Evolutionary conservation across 306 rosid species (phyloP), one percentile per base, ranked within the genome.

Genomic region (Cercis canadensis): DNA sequence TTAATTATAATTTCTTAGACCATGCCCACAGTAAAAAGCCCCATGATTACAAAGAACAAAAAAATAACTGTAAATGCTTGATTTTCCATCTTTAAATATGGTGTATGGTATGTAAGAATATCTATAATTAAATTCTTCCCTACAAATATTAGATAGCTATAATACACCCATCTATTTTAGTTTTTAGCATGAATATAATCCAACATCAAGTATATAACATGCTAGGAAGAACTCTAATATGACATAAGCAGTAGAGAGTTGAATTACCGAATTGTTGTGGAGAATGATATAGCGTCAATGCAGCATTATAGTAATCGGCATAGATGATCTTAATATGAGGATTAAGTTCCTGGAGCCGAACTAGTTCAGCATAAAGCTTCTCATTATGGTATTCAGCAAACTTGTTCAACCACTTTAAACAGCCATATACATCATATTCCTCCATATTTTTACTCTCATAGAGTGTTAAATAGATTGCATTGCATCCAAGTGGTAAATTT

Each of bases 261-360:
- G 33, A 43, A 31, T 69, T 76, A 82, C 87, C 87, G 70, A 44
- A 82, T 44, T 65, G 62, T 54, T 53, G 15, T 32, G 87, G 81
- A 52, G 63, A 2, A 0, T 57, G 66, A 45, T 53, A 87, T 5
- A 87, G 59, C 16, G 62, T 56, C 75, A 76, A 62, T 3, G 73
- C 58, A 16, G 82, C 78, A 50, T 82, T 67, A 72, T 82, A 80
- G 19, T 81, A 84, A 71, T 87, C 89, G 4, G 74, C 87, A 56
- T 84, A 84, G 16, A 84, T 76, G 65, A 87, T 79, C 24, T 41
- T 56, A 15, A 60, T 65, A 10, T 44, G 32, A 7, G 87, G 85
- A 69, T 84, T 17, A 19, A 61, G 77, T 29, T 3, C 31, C 40
- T 47, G 73, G 49, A 87, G 77, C 44, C 36, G 73, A 8, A 44